Evolutionary conservation across 805 yeast species (phyloP).

Genomic region (Yamadazyma scolyti): DNA sequence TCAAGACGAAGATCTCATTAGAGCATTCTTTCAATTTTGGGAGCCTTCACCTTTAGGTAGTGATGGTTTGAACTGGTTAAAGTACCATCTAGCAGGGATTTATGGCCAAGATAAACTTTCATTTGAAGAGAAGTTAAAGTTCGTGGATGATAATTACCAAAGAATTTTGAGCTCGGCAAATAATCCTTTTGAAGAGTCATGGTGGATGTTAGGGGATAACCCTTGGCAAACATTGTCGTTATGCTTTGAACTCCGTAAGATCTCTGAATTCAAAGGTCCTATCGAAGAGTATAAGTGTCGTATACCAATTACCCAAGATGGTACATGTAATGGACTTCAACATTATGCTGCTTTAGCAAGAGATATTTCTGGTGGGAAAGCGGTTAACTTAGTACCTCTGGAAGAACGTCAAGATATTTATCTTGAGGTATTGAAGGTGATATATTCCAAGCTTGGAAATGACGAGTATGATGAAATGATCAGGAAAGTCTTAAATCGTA

Average conservation of each 20-base stretch:
- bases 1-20: conserved; percentile 30
- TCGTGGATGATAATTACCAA: conserved; percentile 19
- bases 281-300: conserved; percentile 21
- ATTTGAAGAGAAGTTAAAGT: conserved; percentile 20
- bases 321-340: conserved; percentile 45
- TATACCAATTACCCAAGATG: conserved; percentile 41
- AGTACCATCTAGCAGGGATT: conserved; percentile 34
- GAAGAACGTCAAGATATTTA: conserved; percentile 30
- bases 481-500: conserved; percentile 21
- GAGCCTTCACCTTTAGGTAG: conserved; percentile 31
- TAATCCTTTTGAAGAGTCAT: conserved; percentile 22
- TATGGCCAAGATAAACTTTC: conserved; percentile 27
- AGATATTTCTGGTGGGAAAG: conserved; percentile 32
- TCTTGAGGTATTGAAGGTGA: conserved; percentile 24
- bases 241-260: conserved; percentile 26
- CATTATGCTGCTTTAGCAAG: conserved; percentile 43
- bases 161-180: conserved; percentile 24
- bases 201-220: conserved; percentile 37
- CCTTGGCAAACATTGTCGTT: conserved; percentile 39
- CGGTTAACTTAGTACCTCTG: conserved; percentile 29
- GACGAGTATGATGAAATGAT: conserved; percentile 14
- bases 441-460: conserved; percentile 12
- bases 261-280: conserved; percentile 12
- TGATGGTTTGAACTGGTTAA: conserved; percentile 33
- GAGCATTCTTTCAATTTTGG: conserved; percentile 38